Conservation (phyloP, 805 yeast genomes). For the Candida awuae region DNA sequence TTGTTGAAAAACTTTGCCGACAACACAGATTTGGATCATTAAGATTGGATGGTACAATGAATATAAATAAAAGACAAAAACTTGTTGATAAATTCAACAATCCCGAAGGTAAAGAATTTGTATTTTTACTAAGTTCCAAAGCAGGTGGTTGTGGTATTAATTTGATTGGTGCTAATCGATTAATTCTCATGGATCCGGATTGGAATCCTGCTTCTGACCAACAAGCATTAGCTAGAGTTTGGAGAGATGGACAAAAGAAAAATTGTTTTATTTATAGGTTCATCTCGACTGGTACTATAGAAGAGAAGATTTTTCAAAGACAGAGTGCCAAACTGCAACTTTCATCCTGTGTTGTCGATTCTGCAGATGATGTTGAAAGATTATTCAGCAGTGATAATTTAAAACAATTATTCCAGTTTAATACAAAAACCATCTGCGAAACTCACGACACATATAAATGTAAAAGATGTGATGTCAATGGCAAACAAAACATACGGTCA, state of each 20-base stretch:
- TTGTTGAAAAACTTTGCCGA: constrained; percentile 83
- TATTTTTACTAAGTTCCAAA: constrained; percentile 83
- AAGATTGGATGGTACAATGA: constrained; percentile 89
- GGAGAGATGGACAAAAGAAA: constrained; percentile 99
- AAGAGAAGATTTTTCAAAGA: constrained; percentile 91
- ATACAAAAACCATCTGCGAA: constrained; percentile 64
- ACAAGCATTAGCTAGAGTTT: constrained; percentile 94
- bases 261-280: constrained; percentile 93
- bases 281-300: constrained; percentile 90
- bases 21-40: constrained; percentile 63
- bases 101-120: constrained; percentile 80
- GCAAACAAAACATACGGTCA: constrained; percentile 55
- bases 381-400: constrained; percentile 78
- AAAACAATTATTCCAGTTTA: constrained; percentile 64
- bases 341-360: constrained; percentile 95
- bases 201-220: constrained; percentile 99
- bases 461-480: constrained; percentile 56
- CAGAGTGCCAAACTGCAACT: constrained; percentile 90
- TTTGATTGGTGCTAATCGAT: constrained; percentile 89
- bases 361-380: constrained; percentile 90
- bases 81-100: constrained; percentile 83
- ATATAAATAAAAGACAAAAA: constrained; percentile 84
- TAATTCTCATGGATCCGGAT: constrained; percentile 81
- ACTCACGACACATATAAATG: constrained; percentile 92
- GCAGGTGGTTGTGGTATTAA: constrained; percentile 99